Evolutionary conservation across 2,329 filamentous ascomycete species (phyloP), one percentile per base, ranked within the genome.

Genomic region (Neobulgaria alba): DNA sequence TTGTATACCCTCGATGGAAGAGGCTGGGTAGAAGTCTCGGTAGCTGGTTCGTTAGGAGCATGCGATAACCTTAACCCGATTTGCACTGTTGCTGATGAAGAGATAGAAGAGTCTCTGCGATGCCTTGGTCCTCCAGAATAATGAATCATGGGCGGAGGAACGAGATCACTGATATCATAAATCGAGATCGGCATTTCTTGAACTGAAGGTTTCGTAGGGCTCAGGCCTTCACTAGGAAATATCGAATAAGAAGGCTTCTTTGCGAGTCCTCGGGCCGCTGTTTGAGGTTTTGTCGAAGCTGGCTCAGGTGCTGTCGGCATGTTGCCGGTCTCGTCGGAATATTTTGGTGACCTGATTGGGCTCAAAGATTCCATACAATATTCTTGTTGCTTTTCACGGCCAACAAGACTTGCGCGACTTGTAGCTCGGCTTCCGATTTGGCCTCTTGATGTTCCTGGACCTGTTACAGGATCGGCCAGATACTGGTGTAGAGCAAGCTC

Each of bases 31-130:
- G n/a, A n/a, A n/a, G n/a, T n/a, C 2, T 42, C 34, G 1, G 44
- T 18, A 26, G 44, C 40, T 19, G 47, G 43, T 38, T 41, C 35
- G n/a, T n/a, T n/a, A 42, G 60, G 46, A 38, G 57, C 21, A 73
- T 68, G 39, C 70, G 80, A 85, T 41, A 85, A 67, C 9, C 81
- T 73, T 12, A 85, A 66, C 1, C 80, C 81, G 38, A 85, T 85
- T 55, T 84, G 79, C 9, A 85, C 79, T 0, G 79, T 85, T 17
- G 79, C 79, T 8, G 75, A 75, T 33, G 80, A 84, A 12, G 67
- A 68, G 31, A 77, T 66, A 1, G 80, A 85, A 4, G 77, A 78
- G 43, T 76, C 68, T 33, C 79, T 69, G 14, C 66, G 63, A 39
- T 59, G 57, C 15, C 56, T 33, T 5, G 38, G 32, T 12, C 38